Conservation (phyloP, 2,329 filamentous ascomycete genomes). For the Elsinoe ampelina region DNA sequence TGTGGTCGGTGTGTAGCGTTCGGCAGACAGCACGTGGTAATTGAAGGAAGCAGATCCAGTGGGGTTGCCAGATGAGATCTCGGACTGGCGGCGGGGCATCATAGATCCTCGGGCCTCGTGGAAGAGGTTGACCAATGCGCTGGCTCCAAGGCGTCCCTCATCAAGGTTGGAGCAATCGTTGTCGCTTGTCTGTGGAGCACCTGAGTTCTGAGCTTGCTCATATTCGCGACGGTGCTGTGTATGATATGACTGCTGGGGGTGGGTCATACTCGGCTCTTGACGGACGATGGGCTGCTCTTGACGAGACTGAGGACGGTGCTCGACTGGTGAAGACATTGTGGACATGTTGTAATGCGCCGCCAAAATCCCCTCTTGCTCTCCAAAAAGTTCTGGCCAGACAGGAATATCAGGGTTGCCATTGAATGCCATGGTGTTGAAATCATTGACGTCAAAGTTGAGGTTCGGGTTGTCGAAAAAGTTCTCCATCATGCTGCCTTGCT, state of each 20-base stretch:
- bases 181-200: neutral
- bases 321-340: conserved; percentile 6
- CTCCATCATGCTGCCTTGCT: neutral
- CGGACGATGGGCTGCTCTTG: neutral
- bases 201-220: neutral
- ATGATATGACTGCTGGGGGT: neutral
- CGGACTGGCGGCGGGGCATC: neutral
- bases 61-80: conserved; percentile 3
- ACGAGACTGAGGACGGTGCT: conserved; percentile 6
- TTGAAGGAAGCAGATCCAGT: neutral
- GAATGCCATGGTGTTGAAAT: neutral
- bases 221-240: neutral
- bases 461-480: conserved; percentile 2
- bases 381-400: conserved; percentile 4
- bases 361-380: conserved; percentile 1
- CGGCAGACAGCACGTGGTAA: conserved; percentile 3
- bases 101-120: neutral
- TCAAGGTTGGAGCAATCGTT: neutral
- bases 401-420: neutral
- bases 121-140: conserved; percentile 5
- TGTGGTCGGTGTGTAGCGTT: conserved; percentile 6
- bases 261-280: neutral
- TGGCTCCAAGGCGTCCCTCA: conserved; percentile 7
- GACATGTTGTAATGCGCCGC: conserved; percentile 6
- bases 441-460: conserved; percentile 5